A percentile compares a stretch with the other conserved stretches of the same genome.
phyloP scores from a whole-genome alignment of 495 filamentous ascomycete species.

The Daldinia grandis region DNA sequence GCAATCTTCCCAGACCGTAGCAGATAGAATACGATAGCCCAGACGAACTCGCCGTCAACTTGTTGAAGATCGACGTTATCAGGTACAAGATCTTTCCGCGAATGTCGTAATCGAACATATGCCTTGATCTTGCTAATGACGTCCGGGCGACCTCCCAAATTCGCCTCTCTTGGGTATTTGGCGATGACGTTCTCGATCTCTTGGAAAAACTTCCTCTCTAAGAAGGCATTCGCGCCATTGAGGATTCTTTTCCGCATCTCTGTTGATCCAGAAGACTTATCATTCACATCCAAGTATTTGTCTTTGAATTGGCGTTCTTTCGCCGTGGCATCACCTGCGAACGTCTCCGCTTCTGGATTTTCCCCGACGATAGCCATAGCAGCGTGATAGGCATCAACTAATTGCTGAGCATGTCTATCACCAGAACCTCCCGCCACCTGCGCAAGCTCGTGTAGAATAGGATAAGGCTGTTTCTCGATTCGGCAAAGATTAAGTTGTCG shows the following conservation, averaged over 20 bases:
- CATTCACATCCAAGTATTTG: slow-evolving; percentile 75
- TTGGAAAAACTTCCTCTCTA: slow-evolving; percentile 77
- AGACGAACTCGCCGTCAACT: slow-evolving; percentile 83
- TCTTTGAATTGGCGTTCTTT: slow-evolving; percentile 79
- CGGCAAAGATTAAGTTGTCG: slow-evolving; percentile 77
- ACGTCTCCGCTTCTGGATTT: slow-evolving; percentile 59
- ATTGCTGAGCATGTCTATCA: slow-evolving; percentile 69
- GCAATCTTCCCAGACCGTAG: slow-evolving; percentile 82
- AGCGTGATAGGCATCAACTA: slow-evolving; percentile 80
- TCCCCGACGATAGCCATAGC: slow-evolving; percentile 78
- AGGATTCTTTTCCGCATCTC: slow-evolving; percentile 77
- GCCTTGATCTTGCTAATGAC: slow-evolving; percentile 89
- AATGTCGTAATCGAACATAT: slow-evolving; percentile 80
- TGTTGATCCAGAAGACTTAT: slow-evolving; percentile 66
- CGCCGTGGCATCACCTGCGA: slow-evolving; percentile 62
- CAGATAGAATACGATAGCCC: slow-evolving; percentile 94
- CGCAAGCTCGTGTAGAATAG: slow-evolving; percentile 75
- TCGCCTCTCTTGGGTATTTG: slow-evolving; percentile 87
- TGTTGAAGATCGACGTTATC: slow-evolving; percentile 77
- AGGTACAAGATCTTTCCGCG: slow-evolving; percentile 78
- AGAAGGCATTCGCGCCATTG: slow-evolving; percentile 74
- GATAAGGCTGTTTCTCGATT: slow-evolving; percentile 68
- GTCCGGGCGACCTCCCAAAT: slow-evolving; percentile 86
- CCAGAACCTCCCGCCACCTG: slow-evolving; percentile 72
- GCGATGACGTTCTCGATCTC: slow-evolving; percentile 77